Percentiles rank a stretch among this genome's conserved stretches.
Conservation (phyloP, 1,139 yeast genomes). For the Yamadazyma sp. region DNA sequence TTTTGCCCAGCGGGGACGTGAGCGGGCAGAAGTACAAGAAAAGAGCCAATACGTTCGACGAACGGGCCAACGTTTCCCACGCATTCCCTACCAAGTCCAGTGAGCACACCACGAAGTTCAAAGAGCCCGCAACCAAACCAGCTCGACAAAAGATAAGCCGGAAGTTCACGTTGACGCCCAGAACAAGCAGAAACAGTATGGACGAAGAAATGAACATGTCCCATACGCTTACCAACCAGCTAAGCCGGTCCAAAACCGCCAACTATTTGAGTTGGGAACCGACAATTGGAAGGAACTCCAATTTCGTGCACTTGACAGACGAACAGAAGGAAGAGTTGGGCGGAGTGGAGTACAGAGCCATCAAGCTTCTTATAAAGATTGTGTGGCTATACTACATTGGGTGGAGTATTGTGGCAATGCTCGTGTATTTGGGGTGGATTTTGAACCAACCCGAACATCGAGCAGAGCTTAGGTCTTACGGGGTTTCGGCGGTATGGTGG, state of each 20-base stretch:
- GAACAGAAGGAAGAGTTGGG: constrained; percentile 93
- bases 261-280: constrained; percentile 88
- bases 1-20: constrained; percentile 33
- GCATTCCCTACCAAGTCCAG: no score
- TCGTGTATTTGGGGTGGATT: constrained; percentile 71
- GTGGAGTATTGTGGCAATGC: constrained; percentile 61
- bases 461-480: constrained; percentile 46
- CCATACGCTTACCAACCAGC: constrained; percentile 13
- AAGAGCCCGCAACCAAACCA: constrained; percentile 5
- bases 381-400: constrained; percentile 71
- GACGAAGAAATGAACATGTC: constrained; percentile 16
- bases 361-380: constrained; percentile 70
- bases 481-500: constrained; percentile 86
- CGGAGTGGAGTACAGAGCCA: constrained; percentile 93
- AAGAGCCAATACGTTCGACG: constrained; percentile 44
- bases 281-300: constrained; percentile 92
- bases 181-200: constrained; percentile 12
- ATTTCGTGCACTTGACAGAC: constrained; percentile 77
- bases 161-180: constrained; percentile 3
- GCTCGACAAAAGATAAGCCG: constrained; percentile 8
- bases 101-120: constrained; percentile 11
- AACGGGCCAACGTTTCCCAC: neutral
- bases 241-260: constrained; percentile 44
- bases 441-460: constrained; percentile 41
- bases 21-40: constrained; percentile 34